A percentile compares a stretch with the other conserved stretches of the same genome.
Evolutionary conservation across 768 basidiomycete genomes (phyloP).

Genomic region (Serendipita indica): DNA sequence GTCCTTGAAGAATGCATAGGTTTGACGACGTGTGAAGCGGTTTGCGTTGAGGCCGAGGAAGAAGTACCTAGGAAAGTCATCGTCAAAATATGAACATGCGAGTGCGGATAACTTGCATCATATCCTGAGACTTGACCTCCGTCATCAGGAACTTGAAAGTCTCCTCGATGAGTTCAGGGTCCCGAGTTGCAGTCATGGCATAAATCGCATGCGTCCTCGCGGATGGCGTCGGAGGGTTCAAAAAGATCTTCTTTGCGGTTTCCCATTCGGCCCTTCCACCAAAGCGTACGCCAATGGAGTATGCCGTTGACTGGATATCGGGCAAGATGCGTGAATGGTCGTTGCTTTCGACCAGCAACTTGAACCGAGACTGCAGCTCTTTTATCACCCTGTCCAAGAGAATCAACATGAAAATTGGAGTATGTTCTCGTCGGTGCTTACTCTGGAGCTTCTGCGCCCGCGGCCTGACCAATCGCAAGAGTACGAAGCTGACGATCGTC

Average conservation of each 20-base stretch:
- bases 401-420: constrained; percentile 17
- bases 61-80: constrained; percentile 52
- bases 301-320: constrained; percentile 49
- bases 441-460: constrained; percentile 27
- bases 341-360: constrained; percentile 47
- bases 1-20: constrained; percentile 50
- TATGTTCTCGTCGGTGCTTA: constrained; percentile 10
- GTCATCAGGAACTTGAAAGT: constrained; percentile 45
- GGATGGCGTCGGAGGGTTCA: constrained; percentile 59
- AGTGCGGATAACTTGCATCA: constrained; percentile 10
- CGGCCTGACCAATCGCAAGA: constrained; percentile 46
- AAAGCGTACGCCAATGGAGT: constrained; percentile 46
- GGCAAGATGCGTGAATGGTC: constrained; percentile 68
- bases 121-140: constrained; percentile 30
- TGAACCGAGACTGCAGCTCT: constrained; percentile 59
- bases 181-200: constrained; percentile 48
- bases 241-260: constrained; percentile 49
- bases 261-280: constrained; percentile 67
- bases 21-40: constrained; percentile 34
- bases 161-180: constrained; percentile 41
- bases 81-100: constrained; percentile 28
- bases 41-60: constrained; percentile 46
- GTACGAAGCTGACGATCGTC: constrained; percentile 64
- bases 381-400: constrained; percentile 45
- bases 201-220: constrained; percentile 58